Evolutionary conservation across 2,329 filamentous ascomycete species (phyloP).

Genomic region (Penicillium sp.): DNA sequence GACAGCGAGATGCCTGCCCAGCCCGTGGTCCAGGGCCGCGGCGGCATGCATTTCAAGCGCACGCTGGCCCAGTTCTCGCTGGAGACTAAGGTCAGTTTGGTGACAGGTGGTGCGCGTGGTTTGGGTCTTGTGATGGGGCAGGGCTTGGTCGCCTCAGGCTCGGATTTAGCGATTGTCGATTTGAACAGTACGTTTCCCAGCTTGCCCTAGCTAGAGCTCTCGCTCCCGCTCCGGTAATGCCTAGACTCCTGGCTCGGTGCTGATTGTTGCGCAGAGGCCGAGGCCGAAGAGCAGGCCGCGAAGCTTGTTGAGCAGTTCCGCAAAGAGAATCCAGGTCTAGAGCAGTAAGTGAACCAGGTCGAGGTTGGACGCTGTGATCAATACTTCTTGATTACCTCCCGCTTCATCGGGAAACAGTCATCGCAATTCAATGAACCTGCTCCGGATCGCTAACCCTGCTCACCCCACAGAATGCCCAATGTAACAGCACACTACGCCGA

Average conservation of each 20-base stretch:
- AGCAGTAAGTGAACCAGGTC: constrained; percentile 53
- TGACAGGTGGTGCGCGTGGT: constrained; percentile 88
- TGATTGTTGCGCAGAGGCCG: constrained; percentile 63
- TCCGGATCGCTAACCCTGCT: background rate
- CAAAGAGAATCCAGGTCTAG: constrained; percentile 74
- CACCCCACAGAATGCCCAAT: constrained; percentile 63
- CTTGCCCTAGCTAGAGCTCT: background rate
- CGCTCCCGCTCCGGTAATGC: background rate
- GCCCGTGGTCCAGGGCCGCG: constrained; percentile 71
- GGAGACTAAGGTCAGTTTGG: constrained; percentile 77
- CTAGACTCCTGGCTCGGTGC: background rate
- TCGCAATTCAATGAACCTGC: background rate
- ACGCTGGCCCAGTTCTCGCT: constrained; percentile 85
- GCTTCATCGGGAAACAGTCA: background rate
- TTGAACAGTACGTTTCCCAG: constrained; percentile 70
- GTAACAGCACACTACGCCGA: constrained; percentile 91
- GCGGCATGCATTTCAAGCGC: constrained; percentile 79
- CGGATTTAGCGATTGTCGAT: constrained; percentile 88
- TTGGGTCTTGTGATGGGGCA: constrained; percentile 91
- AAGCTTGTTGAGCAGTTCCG: constrained; percentile 74
- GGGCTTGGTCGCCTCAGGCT: constrained; percentile 83
- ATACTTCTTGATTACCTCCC: background rate
- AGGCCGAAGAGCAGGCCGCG: constrained; percentile 75
- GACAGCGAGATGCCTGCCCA: constrained; percentile 72
- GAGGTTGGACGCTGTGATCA: background rate